Conservation (phyloP, 352 stramenopile species). For the Globisporangium heterothallicum region DNA sequence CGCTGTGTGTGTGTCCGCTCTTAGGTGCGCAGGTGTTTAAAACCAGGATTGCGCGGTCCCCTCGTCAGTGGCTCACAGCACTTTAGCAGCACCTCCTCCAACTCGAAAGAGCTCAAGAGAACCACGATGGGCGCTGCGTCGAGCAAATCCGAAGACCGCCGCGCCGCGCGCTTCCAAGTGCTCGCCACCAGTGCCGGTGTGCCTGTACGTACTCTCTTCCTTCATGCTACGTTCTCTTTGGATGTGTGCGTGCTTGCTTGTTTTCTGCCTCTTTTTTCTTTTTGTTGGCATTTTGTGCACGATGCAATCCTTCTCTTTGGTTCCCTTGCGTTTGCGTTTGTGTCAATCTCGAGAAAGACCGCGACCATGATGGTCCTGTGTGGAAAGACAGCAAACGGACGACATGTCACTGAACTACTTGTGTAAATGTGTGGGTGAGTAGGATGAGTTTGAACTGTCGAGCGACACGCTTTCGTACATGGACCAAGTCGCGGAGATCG, state of each 20-base stretch:
- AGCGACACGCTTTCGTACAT: constrained; percentile 70
- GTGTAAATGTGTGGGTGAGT: neutral
- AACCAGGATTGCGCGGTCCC: no score
- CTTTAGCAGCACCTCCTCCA: no score
- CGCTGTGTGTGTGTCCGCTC: no score
- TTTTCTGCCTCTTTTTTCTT: constrained; percentile 1
- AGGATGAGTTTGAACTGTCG: constrained; percentile 16
- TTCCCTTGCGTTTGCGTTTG: neutral
- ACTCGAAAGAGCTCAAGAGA: neutral
- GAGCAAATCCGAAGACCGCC: constrained; percentile 19
- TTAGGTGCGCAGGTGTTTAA: no score
- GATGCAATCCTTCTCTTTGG: no score
- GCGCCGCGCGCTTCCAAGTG: constrained; percentile 42
- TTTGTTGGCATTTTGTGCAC: no score
- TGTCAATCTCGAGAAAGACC: no score
- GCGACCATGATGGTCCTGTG: no score
- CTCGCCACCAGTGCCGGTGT: constrained; percentile 54
- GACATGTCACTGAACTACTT: neutral
- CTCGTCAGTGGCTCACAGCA: constrained; percentile 14
- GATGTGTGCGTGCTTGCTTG: no score
- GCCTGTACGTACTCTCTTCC: constrained; percentile 31
- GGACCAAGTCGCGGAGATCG: constrained; percentile 78
- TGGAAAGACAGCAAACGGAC: no score
- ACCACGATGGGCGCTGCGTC: constrained; percentile 43
- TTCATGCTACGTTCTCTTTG: no score